phyloP scores from a whole-genome alignment of 192 early-diverging fungal species.

The Coemansia sp. region DNA sequence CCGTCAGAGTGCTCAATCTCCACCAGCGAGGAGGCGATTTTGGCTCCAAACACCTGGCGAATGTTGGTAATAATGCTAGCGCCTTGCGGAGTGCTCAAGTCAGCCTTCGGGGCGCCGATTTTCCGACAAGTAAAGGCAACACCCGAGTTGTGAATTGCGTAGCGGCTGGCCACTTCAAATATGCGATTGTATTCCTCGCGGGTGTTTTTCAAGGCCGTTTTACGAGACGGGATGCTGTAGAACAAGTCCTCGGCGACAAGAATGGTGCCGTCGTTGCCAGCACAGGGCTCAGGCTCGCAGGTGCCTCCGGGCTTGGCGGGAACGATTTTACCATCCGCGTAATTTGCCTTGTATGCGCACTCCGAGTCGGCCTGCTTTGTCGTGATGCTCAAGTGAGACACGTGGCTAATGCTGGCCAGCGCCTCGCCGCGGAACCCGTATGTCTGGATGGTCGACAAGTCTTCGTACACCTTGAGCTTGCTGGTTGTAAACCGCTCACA shows the following conservation, averaged over 20 bases:
- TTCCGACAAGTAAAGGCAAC: constrained; percentile 89
- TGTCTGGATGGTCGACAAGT: constrained; percentile 78
- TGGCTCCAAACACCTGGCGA: constrained; percentile 75
- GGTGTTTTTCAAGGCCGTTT: constrained; percentile 76
- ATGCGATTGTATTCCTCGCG: constrained; percentile 89
- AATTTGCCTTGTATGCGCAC: constrained; percentile 74
- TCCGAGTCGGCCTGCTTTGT: constrained; percentile 71
- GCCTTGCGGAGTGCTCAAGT: constrained; percentile 66
- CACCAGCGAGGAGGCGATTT: constrained; percentile 75
- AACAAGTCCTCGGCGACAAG: constrained; percentile 95
- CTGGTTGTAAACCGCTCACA: constrained; percentile 96
- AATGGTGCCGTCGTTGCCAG: constrained; percentile 92
- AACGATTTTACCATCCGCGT: constrained; percentile 82
- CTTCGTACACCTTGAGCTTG: constrained; percentile 82
- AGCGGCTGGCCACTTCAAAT: constrained; percentile 83
- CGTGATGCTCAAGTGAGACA: constrained; percentile 86
- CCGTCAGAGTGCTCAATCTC: constrained; percentile 54
- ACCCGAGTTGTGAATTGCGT: constrained; percentile 86
- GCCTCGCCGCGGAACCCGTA: constrained; percentile 98
- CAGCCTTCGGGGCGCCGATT: constrained; percentile 67
- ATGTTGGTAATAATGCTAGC: constrained; percentile 72
- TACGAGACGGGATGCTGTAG: constrained; percentile 84
- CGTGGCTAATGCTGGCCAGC: constrained; percentile 91
- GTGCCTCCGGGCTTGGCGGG: constrained; percentile 67
- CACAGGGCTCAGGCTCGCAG: constrained; percentile 85